Base-by-base conservation (phyloP, 768 basidiomycete species). In the Gelatoporia subvermispora region DNA sequence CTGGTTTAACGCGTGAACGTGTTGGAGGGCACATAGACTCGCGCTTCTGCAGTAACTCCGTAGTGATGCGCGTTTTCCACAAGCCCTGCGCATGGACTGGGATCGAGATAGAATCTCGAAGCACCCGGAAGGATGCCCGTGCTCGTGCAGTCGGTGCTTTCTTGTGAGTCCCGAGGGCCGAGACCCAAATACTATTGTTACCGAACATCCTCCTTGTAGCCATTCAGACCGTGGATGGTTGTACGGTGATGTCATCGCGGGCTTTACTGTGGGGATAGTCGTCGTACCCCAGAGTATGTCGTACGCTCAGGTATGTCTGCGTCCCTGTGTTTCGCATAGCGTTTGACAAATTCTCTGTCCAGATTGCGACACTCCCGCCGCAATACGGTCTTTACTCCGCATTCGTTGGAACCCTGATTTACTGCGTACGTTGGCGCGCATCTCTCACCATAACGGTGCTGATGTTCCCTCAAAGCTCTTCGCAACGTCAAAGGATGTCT, bases 401-500 rank as follows among this genome's bases (percentile, higher is more conserved):
- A 3, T 95, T 97, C 62, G 81, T 96, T 56, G 93, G 91, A 8
- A 84, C 88, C 21, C 67, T 90, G 50, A 70, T 84, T 50, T 96
- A 94, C 68, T 92, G 86, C 50, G 88, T 88, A 70, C 39, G 83
- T 66, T 8, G 23, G 13, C 34, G 21, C 7, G 4, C 21, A 17
- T 35, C 16, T 18, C 22, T 23, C 20, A 28, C 25, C 34, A 37
- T 38, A 34, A 23, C 44, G 35, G 28, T 24, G 35, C 22, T 45
- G 35, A 47, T 50, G 31, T 25, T 48, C 22, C 34, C 21, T 20
- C 31, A 8, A 54, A 91, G 86, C 79, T 96, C 70, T 97, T 98
- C 62, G 95, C 93, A 20, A 98, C 96, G 0, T 91, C 91, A 23
- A 97, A 97, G 67, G 96, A 99, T 73, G 90, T 99, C 36, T 94